Evolutionary conservation across 2,329 filamentous ascomycete species (phyloP), one percentile per base, ranked within the genome.

Genomic region (Neodidymelliopsis sp.): DNA sequence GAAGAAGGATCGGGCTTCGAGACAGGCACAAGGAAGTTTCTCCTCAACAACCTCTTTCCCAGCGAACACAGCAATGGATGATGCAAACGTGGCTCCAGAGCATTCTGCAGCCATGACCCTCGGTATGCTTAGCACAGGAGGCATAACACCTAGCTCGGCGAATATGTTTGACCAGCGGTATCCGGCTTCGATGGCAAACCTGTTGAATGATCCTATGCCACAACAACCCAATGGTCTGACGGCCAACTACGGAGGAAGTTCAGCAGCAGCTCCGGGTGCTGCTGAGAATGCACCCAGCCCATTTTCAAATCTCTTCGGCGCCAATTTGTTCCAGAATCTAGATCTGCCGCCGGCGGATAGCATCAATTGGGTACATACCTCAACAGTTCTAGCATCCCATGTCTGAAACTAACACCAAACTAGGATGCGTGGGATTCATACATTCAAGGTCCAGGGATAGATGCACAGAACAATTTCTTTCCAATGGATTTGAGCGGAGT

Each of bases 101-200:
- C 81, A 84, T 48, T 80, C 79, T 15, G 86, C 86, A 8, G 86
- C 86, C 0, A 88, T 89, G 84, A 88, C 85, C 0, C 67, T 88
- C n/a, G 86, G 85, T 2, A 81, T 89, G 74, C 75, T 89, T 19
- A 87, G 84, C 43, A 83, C 81, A 27, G 85, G 85, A 4, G 77
- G 79, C 16, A 77, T 86, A 71, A 81, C 80, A 11, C 80, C 83
- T 1, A 79, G 77, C 38, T 68, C 69, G 13, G 66, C 71, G 4
- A 74, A 72, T 46, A 70, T 74, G 69, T 75, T 74, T 33, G 71
- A 74, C 35, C 71, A 64, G 30, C 63, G 70, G 11, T 73, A 73
- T 38, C 69, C 71, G 16, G 63, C 69, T 11, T 71, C 70, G 0
- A 73, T 74, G 60, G 67, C 67, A 6, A 74, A 73, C 41, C 48